Percentiles rank a stretch among this genome's conserved stretches.
phyloP scores from a whole-genome alignment of 2,329 filamentous ascomycete genomes.

The Diplodia corticola region DNA sequence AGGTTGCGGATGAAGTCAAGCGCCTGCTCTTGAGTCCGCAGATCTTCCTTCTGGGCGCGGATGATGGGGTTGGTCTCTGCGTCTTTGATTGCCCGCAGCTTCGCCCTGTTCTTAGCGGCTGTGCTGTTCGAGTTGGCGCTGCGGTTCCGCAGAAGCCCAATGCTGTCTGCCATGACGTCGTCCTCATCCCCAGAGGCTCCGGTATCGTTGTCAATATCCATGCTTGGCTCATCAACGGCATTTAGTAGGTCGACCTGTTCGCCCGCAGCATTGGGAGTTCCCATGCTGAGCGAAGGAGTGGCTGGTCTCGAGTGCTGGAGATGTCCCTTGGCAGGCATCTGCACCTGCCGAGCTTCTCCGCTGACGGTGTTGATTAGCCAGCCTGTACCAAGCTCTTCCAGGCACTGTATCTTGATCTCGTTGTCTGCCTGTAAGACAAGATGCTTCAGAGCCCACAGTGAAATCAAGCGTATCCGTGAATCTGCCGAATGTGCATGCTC shows the following conservation, averaged over 20 bases:
- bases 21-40: slow-evolving; percentile 86
- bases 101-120: slow-evolving; percentile 39
- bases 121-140: slow-evolving; percentile 38
- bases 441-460: slow-evolving; percentile 92
- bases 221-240: slow-evolving; percentile 46
- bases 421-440: slow-evolving; percentile 72
- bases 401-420: slow-evolving; percentile 71
- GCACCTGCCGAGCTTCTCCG: slow-evolving; percentile 32
- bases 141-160: slow-evolving; percentile 31
- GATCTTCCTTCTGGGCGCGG: slow-evolving; percentile 72
- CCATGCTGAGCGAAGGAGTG: slow-evolving; percentile 48
- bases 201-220: slow-evolving; percentile 44
- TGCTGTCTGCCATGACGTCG: slow-evolving; percentile 49
- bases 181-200: slow-evolving; percentile 37
- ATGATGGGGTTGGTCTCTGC: slow-evolving; percentile 67
- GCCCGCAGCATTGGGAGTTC: slow-evolving; percentile 59
- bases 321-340: slow-evolving; percentile 39
- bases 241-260: slow-evolving; percentile 63
- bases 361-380: slow-evolving; percentile 82
- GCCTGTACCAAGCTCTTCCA: slow-evolving; percentile 73
- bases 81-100: slow-evolving; percentile 54
- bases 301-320: slow-evolving; percentile 27
- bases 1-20: slow-evolving; percentile 89
- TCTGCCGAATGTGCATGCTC: slow-evolving; percentile 81
- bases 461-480: slow-evolving; percentile 76